phyloP scores from a whole-genome alignment of 345 rosid genomes.

The Murraya paniculata region DNA sequence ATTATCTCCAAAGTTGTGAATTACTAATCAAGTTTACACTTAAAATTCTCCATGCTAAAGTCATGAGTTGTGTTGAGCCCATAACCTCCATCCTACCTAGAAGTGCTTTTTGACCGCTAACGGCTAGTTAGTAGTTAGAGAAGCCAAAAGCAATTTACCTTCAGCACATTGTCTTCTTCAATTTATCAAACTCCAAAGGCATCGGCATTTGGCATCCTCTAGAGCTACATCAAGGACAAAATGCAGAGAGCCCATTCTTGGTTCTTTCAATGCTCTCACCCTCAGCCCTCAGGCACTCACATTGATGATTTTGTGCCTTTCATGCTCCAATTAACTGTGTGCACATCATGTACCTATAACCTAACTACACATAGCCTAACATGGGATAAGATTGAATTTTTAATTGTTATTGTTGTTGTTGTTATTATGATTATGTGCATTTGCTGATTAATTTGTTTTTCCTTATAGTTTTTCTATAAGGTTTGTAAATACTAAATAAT shows the following conservation, averaged over 20 bases:
- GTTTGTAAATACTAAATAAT: too few species aligned
- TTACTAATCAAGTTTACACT: not conserved
- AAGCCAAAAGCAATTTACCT: not conserved
- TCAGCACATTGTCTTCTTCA: not conserved
- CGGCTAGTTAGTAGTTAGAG: not conserved
- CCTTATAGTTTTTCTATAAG: not conserved
- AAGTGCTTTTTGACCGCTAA: not conserved
- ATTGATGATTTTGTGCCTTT: constrained; percentile 20
- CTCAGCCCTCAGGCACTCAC: not conserved
- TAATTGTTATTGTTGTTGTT: not conserved
- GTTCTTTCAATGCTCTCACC: not conserved
- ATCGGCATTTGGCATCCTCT: not conserved
- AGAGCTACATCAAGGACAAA: not conserved
- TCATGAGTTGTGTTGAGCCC: constrained; percentile 20
- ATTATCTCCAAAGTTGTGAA: not conserved
- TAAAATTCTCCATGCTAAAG: not conserved
- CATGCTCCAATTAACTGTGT: constrained; percentile 15
- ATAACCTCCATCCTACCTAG: constrained; percentile 4
- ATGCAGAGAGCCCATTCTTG: not conserved
- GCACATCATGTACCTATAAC: constrained; percentile 23
- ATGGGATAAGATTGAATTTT: not conserved
- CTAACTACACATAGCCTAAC: constrained; percentile 11
- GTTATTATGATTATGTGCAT: not conserved
- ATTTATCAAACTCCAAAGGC: not conserved
- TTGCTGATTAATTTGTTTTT: not conserved